Evolutionary conservation across 768 basidiomycete genomes (phyloP).

Genomic region (Hericium erinaceus): DNA sequence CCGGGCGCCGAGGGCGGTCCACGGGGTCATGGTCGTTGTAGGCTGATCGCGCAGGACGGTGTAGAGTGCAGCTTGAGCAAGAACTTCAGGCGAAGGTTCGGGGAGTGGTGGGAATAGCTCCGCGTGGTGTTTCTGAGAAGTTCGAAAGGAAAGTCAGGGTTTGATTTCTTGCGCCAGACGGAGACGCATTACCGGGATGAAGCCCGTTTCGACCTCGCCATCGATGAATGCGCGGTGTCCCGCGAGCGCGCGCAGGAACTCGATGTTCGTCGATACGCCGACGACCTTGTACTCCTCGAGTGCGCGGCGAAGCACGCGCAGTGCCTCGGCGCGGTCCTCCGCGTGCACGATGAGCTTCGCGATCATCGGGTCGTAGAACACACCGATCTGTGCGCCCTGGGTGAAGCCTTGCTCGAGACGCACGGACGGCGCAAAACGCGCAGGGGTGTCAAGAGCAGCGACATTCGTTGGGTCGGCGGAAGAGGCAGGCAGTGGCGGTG

Average conservation of each 20-base stretch:
- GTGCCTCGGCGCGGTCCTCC: conserved; percentile 71
- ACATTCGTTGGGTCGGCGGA: conserved; percentile 1
- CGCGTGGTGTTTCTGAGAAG: conserved; percentile 64
- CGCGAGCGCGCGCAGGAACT: conserved; percentile 74
- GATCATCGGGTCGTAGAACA: conserved; percentile 90
- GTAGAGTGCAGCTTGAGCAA: conserved; percentile 77
- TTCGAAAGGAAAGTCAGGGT: neutral
- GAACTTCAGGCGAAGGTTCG: conserved; percentile 48
- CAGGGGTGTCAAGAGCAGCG: conserved; percentile 1
- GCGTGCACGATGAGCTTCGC: conserved; percentile 89
- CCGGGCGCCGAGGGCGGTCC: conserved; percentile 60
- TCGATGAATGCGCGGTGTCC: conserved; percentile 68
- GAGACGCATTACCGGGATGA: conserved; percentile 56
- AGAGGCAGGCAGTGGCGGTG: conserved; percentile 32
- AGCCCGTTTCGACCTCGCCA: conserved; percentile 85
- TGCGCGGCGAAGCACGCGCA: conserved; percentile 71
- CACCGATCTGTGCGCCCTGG: conserved; percentile 71
- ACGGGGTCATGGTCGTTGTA: conserved; percentile 37
- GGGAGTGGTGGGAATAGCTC: conserved; percentile 67
- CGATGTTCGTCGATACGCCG: conserved; percentile 85
- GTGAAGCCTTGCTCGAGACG: conserved; percentile 88
- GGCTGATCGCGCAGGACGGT: conserved; percentile 56
- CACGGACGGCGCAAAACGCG: conserved; percentile 44
- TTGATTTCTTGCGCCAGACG: neutral
- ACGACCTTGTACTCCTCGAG: conserved; percentile 86